These are phyloP conservation scores for Wakefieldia striispora DNA, from an alignment of 768 basidiomycete genomes.

Conservation along the genomic window DNA sequence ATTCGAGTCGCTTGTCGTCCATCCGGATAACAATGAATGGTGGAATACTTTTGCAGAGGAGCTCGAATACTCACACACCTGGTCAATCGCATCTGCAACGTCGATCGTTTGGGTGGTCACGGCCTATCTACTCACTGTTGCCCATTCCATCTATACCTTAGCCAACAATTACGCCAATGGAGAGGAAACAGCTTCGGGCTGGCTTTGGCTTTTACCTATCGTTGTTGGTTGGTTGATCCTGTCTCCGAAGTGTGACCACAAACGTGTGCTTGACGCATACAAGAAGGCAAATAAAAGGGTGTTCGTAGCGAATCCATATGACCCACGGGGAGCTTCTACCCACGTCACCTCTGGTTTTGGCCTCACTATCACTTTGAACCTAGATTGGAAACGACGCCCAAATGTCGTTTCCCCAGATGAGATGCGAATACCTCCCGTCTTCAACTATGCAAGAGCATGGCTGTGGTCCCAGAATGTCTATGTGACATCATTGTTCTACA, in stretches of 20 bases:
- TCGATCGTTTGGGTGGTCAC: conserved; percentile 46
- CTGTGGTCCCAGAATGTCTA: conserved; percentile 20
- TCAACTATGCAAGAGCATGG: conserved; percentile 23
- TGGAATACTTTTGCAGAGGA: conserved; percentile 35
- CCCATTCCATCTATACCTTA: conserved; percentile 17
- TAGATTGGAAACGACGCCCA: not conserved
- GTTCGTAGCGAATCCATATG: not conserved
- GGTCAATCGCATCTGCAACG: conserved; percentile 39
- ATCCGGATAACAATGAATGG: conserved; percentile 42
- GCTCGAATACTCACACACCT: conserved; percentile 39
- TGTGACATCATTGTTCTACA: conserved; percentile 15
- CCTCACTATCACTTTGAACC: conserved; percentile 14
- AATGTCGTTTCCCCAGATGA: conserved; percentile 23
- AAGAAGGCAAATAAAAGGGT: conserved; percentile 10
- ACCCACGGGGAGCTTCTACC: conserved; percentile 3
- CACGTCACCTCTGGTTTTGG: conserved; percentile 9
- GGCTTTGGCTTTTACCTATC: conserved; percentile 44
- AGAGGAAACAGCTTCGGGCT: conserved; percentile 39
- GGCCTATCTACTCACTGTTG: conserved; percentile 33
- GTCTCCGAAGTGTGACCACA: conserved; percentile 39
- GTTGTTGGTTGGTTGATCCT: conserved; percentile 42
- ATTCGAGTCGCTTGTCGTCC: conserved; percentile 41
- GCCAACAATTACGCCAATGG: conserved; percentile 29
- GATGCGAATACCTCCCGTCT: conserved; percentile 23
- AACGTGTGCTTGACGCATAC: conserved; percentile 25